Conservation (phyloP, 495 filamentous ascomycete genomes). For the Penicillium soppii region DNA sequence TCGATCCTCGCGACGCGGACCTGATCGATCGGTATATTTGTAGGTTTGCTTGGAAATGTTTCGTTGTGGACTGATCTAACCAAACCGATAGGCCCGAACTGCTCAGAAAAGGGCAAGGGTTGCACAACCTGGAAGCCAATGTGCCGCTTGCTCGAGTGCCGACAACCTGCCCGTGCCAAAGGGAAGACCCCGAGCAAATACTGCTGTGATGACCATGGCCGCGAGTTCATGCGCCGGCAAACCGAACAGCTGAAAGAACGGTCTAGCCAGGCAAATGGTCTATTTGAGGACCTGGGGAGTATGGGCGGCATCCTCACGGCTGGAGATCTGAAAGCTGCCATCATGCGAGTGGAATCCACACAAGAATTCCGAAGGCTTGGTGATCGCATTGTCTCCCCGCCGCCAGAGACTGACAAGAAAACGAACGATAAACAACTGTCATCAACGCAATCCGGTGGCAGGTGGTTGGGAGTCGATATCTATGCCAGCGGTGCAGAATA, state of each 20-base stretch:
- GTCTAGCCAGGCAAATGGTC: slow-evolving; percentile 16
- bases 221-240: slow-evolving; percentile 54
- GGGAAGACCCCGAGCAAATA: slow-evolving; percentile 60
- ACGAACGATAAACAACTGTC: slow-evolving; percentile 47
- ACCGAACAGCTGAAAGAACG: slow-evolving; percentile 28
- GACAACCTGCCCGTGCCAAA: slow-evolving; percentile 56
- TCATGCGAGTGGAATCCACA: slow-evolving; percentile 45
- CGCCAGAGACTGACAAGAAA: slow-evolving; percentile 26
- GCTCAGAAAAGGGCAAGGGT: slow-evolving; percentile 50
- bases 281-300: slow-evolving; percentile 46
- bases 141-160: slow-evolving; percentile 60
- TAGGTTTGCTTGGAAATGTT: slow-evolving; percentile 24
- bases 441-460: slow-evolving; percentile 70
- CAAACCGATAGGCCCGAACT: slow-evolving; percentile 52
- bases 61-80: slow-evolving; percentile 7
- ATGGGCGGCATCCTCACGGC: slow-evolving; percentile 58
- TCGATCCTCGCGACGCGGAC: slow-evolving; percentile 59
- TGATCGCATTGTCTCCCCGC: slow-evolving; percentile 44
- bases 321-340: slow-evolving; percentile 56
- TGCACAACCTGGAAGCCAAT: slow-evolving; percentile 69
- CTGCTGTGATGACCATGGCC: slow-evolving; percentile 65
- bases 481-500: slow-evolving; percentile 33
- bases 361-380: slow-evolving; percentile 59
- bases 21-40: slow-evolving; percentile 72
- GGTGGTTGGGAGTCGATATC: slow-evolving; percentile 61